These are phyloP conservation scores for Alternaria consortialis DNA, from an alignment of 2,329 filamentous ascomycete genomes.

Conservation along the genomic window DNA sequence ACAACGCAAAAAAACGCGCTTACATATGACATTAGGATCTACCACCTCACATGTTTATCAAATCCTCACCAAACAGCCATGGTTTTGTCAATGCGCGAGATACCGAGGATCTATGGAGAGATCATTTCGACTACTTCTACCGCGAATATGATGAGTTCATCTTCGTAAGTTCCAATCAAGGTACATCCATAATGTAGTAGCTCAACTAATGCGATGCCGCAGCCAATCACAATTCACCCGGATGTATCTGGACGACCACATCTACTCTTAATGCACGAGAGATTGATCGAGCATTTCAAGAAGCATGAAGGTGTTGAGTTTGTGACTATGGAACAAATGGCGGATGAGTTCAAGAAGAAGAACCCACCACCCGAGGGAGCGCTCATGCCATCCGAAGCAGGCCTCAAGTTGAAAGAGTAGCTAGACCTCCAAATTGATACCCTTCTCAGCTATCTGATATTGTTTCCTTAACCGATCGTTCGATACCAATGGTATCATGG, in stretches of 20 bases:
- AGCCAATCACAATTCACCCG: slow-evolving; percentile 77
- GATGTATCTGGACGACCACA: slow-evolving; percentile 72
- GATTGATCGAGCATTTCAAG: slow-evolving; percentile 74
- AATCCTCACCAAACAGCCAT: slow-evolving; percentile 69
- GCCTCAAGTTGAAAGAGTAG: slow-evolving; percentile 59
- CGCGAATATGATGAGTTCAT: slow-evolving; percentile 79
- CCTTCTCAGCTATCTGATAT: neutral
- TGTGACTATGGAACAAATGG: slow-evolving; percentile 75
- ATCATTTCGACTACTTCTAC: slow-evolving; percentile 78
- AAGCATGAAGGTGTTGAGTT: slow-evolving; percentile 69
- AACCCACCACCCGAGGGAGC: slow-evolving; percentile 66
- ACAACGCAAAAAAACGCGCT: neutral
- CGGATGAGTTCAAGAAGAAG: slow-evolving; percentile 75
- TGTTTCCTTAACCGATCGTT: neutral
- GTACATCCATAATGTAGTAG: neutral
- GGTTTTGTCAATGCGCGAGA: slow-evolving; percentile 65
- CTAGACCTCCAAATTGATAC: neutral
- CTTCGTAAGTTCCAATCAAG: slow-evolving; percentile 63
- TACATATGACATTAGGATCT: slow-evolving; percentile 49
- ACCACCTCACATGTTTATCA: slow-evolving; percentile 77
- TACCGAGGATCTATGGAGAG: slow-evolving; percentile 70
- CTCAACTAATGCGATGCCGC: neutral
- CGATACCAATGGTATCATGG: neutral
- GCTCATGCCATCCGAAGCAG: slow-evolving; percentile 66
- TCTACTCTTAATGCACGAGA: slow-evolving; percentile 75